Evolutionary conservation across 257 asterid genomes (phyloP).

Genomic region (Primulina tabacum): DNA sequence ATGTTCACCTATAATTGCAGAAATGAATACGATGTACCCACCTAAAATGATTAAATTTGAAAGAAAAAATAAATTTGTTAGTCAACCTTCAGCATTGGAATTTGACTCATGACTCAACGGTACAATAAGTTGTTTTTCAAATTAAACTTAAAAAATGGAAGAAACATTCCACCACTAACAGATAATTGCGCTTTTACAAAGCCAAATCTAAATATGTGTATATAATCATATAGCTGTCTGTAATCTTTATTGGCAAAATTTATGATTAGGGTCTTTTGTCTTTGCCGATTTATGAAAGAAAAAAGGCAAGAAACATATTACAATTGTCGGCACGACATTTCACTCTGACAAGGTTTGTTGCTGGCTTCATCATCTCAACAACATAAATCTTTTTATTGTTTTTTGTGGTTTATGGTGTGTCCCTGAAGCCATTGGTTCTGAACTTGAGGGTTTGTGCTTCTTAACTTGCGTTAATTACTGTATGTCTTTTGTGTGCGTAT

Average conservation of each 20-base stretch:
- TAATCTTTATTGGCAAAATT: constrained; percentile 8
- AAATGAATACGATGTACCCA: too few relatives aligned
- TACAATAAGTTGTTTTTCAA: constrained; percentile 30
- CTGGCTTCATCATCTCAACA: neutral
- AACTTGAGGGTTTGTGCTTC: constrained; percentile 40
- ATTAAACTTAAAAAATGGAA: constrained; percentile 23
- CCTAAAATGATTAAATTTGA: too few relatives aligned
- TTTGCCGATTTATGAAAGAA: constrained; percentile 13
- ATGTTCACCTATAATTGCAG: too few relatives aligned
- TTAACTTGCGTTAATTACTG: constrained; percentile 38
- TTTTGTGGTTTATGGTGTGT: constrained; percentile 36
- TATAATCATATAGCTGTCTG: neutral
- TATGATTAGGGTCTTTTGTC: neutral
- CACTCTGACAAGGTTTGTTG: neutral
- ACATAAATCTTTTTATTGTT: neutral
- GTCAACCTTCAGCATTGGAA: neutral
- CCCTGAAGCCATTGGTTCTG: constrained; percentile 46
- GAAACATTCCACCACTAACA: neutral
- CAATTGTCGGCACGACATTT: neutral
- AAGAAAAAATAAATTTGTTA: neutral
- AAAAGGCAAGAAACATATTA: constrained; percentile 27
- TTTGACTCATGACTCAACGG: constrained; percentile 45
- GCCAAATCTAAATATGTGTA: neutral
- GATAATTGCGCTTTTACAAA: constrained; percentile 17
- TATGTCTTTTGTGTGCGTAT: neutral